phyloP scores from a whole-genome alignment of 2,329 filamentous ascomycete genomes.

The Hymenoscyphus occultus region DNA sequence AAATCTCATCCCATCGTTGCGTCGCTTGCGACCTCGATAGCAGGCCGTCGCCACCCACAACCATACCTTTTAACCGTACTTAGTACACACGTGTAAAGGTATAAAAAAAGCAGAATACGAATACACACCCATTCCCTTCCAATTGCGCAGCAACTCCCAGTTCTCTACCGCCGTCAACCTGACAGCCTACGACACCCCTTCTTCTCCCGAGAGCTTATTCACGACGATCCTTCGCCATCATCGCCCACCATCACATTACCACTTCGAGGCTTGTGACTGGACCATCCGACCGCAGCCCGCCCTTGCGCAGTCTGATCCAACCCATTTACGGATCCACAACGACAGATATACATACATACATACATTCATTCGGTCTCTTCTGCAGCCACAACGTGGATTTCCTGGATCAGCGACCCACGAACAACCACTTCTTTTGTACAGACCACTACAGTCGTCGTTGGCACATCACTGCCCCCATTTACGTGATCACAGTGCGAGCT shows the following conservation, averaged over 20 bases:
- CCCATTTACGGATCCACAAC: background rate
- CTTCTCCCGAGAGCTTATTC: conserved; percentile 7
- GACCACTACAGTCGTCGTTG: background rate
- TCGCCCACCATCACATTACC: background rate
- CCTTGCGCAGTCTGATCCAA: background rate
- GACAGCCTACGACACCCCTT: background rate
- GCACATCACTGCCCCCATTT: background rate
- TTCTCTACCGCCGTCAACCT: background rate
- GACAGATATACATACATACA: background rate
- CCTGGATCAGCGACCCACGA: conserved; percentile 2
- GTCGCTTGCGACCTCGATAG: conserved; percentile 2
- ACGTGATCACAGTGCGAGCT: background rate
- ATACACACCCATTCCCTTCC: background rate
- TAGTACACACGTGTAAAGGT: background rate
- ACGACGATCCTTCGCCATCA: conserved; percentile 6
- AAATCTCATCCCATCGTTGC: background rate
- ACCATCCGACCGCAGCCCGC: background rate
- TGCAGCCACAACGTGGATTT: conserved; percentile 4
- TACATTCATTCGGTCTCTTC: background rate
- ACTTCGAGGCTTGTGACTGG: background rate
- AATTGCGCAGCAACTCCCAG: background rate
- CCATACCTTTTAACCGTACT: background rate
- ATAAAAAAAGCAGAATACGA: background rate
- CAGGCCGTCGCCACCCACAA: conserved; percentile 1
- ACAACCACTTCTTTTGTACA: background rate